A percentile compares a stretch with the other conserved stretches of the same genome.
These are phyloP conservation scores for Yamadazyma atlantica DNA, from an alignment of 1,139 yeast genomes.

Conservation along the genomic window DNA sequence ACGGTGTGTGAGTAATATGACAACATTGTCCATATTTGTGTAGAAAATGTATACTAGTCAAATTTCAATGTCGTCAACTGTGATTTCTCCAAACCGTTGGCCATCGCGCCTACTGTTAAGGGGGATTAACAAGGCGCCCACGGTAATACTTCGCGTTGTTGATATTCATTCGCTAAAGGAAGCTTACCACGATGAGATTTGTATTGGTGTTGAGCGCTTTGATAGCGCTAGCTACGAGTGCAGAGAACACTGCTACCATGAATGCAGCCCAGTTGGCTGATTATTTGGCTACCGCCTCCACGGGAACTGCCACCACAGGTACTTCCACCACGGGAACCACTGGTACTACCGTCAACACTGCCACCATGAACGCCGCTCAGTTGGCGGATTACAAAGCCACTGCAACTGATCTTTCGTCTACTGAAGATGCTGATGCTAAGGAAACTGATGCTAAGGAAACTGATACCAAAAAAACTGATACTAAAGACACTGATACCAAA, in stretches of 20 bases:
- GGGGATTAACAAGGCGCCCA: no score
- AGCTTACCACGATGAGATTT: not conserved
- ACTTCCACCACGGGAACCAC: no score
- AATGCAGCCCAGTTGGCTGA: slow-evolving; percentile 8
- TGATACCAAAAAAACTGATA: slow-evolving; percentile 11
- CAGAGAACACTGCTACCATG: slow-evolving; percentile 9
- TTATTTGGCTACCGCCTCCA: slow-evolving; percentile 12
- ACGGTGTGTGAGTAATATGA: no score
- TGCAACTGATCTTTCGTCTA: slow-evolving; percentile 12
- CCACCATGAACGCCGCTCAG: slow-evolving; percentile 9
- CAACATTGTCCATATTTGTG: no score
- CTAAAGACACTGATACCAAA: slow-evolving; percentile 12
- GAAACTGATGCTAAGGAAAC: slow-evolving; percentile 12
- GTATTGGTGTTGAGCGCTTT: not conserved
- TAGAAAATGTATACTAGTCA: no score
- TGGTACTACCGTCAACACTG: slow-evolving; percentile 8
- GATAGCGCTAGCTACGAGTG: not conserved
- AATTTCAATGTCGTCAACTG: no score
- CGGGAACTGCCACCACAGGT: no score
- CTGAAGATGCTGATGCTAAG: slow-evolving; percentile 13
- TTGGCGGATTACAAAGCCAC: slow-evolving; percentile 12
- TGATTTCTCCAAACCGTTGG: no score
- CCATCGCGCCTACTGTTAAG: no score
- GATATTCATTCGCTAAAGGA: not conserved
- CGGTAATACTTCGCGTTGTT: not conserved